Base-by-base conservation (phyloP, 2,329 filamentous ascomycete genomes). In the Cercospora brassicicola region DNA sequence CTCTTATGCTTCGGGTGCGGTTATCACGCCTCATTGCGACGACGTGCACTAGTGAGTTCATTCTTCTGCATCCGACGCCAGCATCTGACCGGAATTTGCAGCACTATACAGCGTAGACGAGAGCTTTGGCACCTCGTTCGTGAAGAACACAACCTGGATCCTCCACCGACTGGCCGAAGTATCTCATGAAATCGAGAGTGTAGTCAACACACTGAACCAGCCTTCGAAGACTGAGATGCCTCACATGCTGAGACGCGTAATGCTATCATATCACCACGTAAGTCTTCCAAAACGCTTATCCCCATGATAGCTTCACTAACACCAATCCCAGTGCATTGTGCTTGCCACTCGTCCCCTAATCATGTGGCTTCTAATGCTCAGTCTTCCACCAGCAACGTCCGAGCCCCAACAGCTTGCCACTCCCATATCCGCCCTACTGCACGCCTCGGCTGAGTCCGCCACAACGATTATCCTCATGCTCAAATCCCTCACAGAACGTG, bases 321-420 rank as follows among this genome's bases (percentile, higher is more conserved):
- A 10, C 2, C 2, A 2, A n/a, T 13, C 15, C 11, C 13, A 64
- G 61, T 72, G 72, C 51, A 69, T 72, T 48, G 71, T 73, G 13
- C 68, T 73, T 3, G 71, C 71, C 2, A 72, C 79, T 78, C n/a
- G 82, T 64, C 82, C 82, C 10, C 55, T 69, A 13, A 62, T 69
- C 20, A 66, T 66, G 59, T 69, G 67, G 67, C 60, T 69, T n/a
- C 42, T 69, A 2, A 53, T 69, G 42, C 64, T 62, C 36, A 62
- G 60, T 28, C 63, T 69, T 1, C 67, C 64, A 28, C 64, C 67
- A 4, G 64, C 53, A 13, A 48, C 63, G 13, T 66, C 67, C 5
- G 67, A 66, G n/a, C 64, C 64, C 1, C 56, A 60, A 42, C 64
- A 69, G 30, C 61, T 69, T 8, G 67, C 67, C n/a, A 55, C 64